Evolutionary conservation across 352 stramenopile species (phyloP), one percentile per base, ranked within the genome.

Genomic region (Phytopythium mirpurense): DNA sequence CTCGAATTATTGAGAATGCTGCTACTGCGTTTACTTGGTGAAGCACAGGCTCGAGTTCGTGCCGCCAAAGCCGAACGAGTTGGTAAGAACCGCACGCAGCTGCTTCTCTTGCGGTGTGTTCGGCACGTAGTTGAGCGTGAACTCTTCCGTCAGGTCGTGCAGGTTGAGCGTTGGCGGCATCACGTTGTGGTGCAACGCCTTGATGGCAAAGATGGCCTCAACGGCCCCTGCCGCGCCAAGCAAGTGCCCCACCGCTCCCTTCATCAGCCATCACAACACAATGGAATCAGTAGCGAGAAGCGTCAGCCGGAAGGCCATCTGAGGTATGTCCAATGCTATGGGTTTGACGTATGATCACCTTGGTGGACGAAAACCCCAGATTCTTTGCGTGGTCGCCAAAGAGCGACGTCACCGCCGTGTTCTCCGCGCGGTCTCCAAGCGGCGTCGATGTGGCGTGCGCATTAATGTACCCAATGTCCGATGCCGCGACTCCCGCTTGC

Each of bases 371-470:
- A 19, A 94, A 72, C 31, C 69, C 74, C 7, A 93, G 66, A 3
- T 72, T 53, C 18, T 67, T 65, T 1, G 74, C 74, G 41, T 86
- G 59, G 2, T 74, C 60, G 7, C 74, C 71, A 42, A 96, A 93
- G 23, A 98, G 60, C 19, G 76, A 71, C 59, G 95, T 83, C 41
- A 99, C 95, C 2, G 93, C 95, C 3, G 72, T 59, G 43, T 93
- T 92, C 63, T 99, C 97, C 12, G 96, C 95, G 6, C 88, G 84
- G 68, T 99, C 97, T 1, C 97, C 97, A 16, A 98, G 82, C 0
- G 95, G 96, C 1, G 97, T 99, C n/a, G 90, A 98, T 9, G 97
- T 99, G 5, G 96, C 96, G 63, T 99, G 97, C 5, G 96, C 94
- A 59, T 99, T 99, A 35, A 99, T 91, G 65, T 99, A 99, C 27